Evolutionary conservation across 192 early-diverging fungal species (phyloP), one percentile per base, ranked within the genome.

Genomic region (Linnemannia exigua): DNA sequence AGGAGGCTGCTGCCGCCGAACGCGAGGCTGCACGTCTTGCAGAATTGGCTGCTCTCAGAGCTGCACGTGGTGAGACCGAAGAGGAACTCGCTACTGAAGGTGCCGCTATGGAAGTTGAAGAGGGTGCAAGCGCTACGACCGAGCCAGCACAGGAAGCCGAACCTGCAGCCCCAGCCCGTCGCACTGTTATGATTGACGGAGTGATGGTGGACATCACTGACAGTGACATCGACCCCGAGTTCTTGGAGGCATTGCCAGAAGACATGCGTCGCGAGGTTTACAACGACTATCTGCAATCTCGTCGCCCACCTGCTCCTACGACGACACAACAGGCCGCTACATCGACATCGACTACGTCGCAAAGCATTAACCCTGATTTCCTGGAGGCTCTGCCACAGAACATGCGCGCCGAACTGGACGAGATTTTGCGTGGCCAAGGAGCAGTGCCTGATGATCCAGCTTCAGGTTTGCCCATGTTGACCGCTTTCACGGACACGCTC

Each of bases 261-360:
- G 97, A 99, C 67, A 87, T 99, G 82, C 95, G 97, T 54, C 92
- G 93, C 79, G 98, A 99, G 88, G 97, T 99, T 11, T 90, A 98
- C 47, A 95, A 94, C 77, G 93, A 96, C 71, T 97, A 98, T 74
- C 48, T 89, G 51, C 89, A 88, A 31, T 88, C 87, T 36, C 81
- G 70, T n/a, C 81, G 84, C 72, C 79, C 78, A 63, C 75, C 82
- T 28, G 78, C 88, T 25, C 70, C 80, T 19, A 33, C 88, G 1
- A 14, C 82, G 15, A 25, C 72, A 47, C 77, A 70, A 33, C 73
- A 36, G 8, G 22, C 71, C 16, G 70, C 81, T 31, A 69, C 80
- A n/a, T 87, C 87, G 6, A 67, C 87, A 28, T 79, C 88, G 1
- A 50, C 76, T 3, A 71, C 81, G 25, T 74, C 79, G 7, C 84